phyloP scores from a whole-genome alignment of 2,329 filamentous ascomycete species.

The Helotiales sp. region DNA sequence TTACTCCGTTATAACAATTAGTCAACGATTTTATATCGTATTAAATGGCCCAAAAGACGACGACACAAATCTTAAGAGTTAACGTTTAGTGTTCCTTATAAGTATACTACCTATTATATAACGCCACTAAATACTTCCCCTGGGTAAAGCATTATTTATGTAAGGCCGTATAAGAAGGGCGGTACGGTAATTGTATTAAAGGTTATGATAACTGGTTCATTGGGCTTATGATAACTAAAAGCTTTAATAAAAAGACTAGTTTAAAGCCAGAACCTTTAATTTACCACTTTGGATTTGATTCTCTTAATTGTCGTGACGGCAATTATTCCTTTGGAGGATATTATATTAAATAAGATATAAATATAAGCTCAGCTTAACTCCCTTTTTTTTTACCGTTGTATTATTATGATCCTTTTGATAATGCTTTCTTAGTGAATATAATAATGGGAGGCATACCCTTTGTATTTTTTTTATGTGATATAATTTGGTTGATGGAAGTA shows the following conservation, averaged over 20 bases:
- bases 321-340: constrained; percentile 26
- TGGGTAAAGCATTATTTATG: constrained; percentile 29
- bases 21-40: constrained; percentile 18
- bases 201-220: constrained; percentile 23
- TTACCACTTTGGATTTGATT: constrained; percentile 30
- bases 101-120: constrained; percentile 23
- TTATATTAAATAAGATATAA: constrained; percentile 29
- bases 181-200: constrained; percentile 26
- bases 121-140: constrained; percentile 25
- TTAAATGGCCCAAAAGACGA: constrained; percentile 20
- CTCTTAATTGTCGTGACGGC: constrained; percentile 23
- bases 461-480: constrained; percentile 29
- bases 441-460: constrained; percentile 32
- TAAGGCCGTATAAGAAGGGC: constrained; percentile 23
- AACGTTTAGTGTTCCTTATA: constrained; percentile 20
- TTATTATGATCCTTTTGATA: constrained; percentile 26
- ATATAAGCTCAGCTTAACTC: constrained; percentile 22
- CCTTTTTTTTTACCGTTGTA: constrained; percentile 24
- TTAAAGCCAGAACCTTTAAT: constrained; percentile 32
- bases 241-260: constrained; percentile 21
- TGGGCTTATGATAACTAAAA: constrained; percentile 23
- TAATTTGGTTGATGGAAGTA: constrained; percentile 29
- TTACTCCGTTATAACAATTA: background rate
- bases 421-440: constrained; percentile 25
- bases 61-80: constrained; percentile 22